Percentiles rank a stretch among this genome's conserved stretches.
Conservation (phyloP, 169 alveolate genomes). For the Ichthyophthirius multifiliis region DNA sequence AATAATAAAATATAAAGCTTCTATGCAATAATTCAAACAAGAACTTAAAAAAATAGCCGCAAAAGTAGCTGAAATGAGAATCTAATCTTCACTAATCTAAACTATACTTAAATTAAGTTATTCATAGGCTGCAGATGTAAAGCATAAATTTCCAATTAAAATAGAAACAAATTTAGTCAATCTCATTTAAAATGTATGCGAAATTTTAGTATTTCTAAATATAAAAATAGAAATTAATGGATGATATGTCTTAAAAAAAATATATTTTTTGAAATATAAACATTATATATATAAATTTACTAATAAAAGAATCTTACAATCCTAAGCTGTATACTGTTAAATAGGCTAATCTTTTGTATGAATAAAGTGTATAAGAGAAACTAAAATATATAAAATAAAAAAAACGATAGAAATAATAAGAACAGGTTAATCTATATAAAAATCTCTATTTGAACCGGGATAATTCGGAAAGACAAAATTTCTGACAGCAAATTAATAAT, state of each 20-base stretch:
- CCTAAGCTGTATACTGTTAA: background rate
- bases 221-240: background rate
- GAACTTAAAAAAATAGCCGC: background rate
- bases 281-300: background rate
- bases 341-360: background rate
- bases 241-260: background rate
- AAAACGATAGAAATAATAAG: background rate
- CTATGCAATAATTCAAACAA: background rate
- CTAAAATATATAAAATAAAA: background rate
- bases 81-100: background rate
- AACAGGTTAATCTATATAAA: background rate
- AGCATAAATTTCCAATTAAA: background rate
- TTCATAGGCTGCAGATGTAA: background rate
- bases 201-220: background rate
- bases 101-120: background rate
- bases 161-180: background rate
- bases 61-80: background rate
- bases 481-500: background rate
- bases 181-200: constrained; percentile 1
- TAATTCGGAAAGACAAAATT: background rate
- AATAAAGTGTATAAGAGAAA: background rate
- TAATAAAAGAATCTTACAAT: background rate
- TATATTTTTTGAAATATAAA: background rate
- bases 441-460: background rate
- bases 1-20: background rate